Percentiles rank a stretch among this genome's conserved stretches.
These are phyloP conservation scores for Hyphopichia fennica DNA, from an alignment of 1,139 yeast genomes.

Conservation along the genomic window DNA sequence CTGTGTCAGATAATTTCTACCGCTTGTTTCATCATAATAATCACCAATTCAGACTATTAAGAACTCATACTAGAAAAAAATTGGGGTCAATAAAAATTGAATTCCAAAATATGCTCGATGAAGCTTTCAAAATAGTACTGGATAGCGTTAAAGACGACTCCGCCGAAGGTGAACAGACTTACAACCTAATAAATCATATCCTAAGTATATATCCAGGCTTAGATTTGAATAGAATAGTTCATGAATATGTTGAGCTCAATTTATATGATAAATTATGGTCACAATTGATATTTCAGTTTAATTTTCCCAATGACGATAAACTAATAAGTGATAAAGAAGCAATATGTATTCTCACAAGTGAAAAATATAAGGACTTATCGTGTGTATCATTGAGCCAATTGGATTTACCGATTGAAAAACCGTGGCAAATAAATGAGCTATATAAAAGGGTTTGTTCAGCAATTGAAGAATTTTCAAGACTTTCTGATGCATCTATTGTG, in stretches of 20 bases:
- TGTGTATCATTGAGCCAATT: constrained; percentile 71
- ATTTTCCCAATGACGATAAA: constrained; percentile 27
- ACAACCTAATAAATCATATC: constrained; percentile 31
- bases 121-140: constrained; percentile 41
- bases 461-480: constrained; percentile 49
- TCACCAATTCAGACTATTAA: constrained; percentile 29
- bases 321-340: constrained; percentile 25
- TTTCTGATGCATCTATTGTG: constrained; percentile 45
- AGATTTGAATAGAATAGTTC: constrained; percentile 57
- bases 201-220: constrained; percentile 41
- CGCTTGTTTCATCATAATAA: constrained; percentile 47
- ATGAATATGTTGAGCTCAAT: constrained; percentile 69
- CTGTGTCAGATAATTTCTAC: constrained; percentile 48
- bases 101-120: constrained; percentile 35
- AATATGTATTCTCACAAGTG: constrained; percentile 25
- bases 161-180: constrained; percentile 38
- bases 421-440: constrained; percentile 40
- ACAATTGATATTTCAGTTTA: constrained; percentile 41
- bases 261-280: constrained; percentile 67
- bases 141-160: constrained; percentile 38
- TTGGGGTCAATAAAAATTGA: constrained; percentile 29
- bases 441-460: constrained; percentile 57
- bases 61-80: constrained; percentile 30
- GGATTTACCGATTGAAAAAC: constrained; percentile 51
- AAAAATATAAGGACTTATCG: constrained; percentile 43